phyloP scores from a whole-genome alignment of 2,329 filamentous ascomycete genomes.

The Triangularia verruculosa region DNA sequence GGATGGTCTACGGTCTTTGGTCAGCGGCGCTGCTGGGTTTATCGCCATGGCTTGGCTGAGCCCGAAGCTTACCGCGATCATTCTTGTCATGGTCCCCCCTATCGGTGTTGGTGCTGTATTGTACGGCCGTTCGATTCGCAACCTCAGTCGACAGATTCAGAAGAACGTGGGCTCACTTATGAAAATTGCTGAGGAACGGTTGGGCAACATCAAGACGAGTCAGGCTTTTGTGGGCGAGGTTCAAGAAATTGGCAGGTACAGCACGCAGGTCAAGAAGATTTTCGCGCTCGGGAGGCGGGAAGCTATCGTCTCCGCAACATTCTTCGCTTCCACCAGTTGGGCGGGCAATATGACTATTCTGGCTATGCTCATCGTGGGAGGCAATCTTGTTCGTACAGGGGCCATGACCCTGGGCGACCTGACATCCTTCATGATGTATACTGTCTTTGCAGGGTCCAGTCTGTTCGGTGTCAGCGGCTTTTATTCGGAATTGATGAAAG shows the following conservation, averaged over 20 bases:
- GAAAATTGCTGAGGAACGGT: slow-evolving; percentile 96
- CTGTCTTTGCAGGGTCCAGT: slow-evolving; percentile 78
- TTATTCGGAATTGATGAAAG: slow-evolving; percentile 99
- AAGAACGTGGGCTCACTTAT: slow-evolving; percentile 89
- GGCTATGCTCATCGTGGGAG: slow-evolving; percentile 83
- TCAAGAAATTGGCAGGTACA: slow-evolving; percentile 87
- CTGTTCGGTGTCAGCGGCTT: slow-evolving; percentile 93
- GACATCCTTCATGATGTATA: slow-evolving; percentile 98
- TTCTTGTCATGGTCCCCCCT: slow-evolving; percentile 84
- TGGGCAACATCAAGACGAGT: slow-evolving; percentile 94
- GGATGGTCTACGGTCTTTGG: slow-evolving; percentile 85
- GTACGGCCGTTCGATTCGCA: slow-evolving; percentile 85
- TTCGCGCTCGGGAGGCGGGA: slow-evolving; percentile 85
- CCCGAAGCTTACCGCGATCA: slow-evolving; percentile 80
- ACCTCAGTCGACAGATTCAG: slow-evolving; percentile 87
- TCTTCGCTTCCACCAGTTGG: slow-evolving; percentile 83
- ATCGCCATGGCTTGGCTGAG: slow-evolving; percentile 95
- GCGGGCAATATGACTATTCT: slow-evolving; percentile 96
- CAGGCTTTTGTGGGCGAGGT: slow-evolving; percentile 95
- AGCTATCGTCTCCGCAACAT: slow-evolving; percentile 83
- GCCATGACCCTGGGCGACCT: slow-evolving; percentile 87
- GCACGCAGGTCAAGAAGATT: slow-evolving; percentile 85
- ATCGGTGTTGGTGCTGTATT: slow-evolving; percentile 88
- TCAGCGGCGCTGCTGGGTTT: slow-evolving; percentile 87
- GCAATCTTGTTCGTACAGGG: slow-evolving; percentile 82